Conservation (phyloP, 1,284 basidiomycete genomes). For the Papiliotrema terrestris region DNA sequence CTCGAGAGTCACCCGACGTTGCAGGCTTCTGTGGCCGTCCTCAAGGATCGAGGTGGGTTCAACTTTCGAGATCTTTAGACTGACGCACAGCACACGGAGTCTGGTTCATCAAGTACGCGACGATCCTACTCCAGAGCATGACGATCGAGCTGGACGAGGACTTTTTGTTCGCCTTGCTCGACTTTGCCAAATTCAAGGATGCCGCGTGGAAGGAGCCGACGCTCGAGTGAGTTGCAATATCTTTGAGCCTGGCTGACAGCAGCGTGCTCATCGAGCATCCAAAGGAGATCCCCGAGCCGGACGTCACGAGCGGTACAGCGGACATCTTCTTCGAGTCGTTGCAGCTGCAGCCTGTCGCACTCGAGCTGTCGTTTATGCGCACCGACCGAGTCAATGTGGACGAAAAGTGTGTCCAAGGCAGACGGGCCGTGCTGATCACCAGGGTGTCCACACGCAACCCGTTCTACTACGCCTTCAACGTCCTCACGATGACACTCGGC, state of each 20-base stretch:
- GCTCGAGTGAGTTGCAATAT: conserved; percentile 61
- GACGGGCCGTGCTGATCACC: conserved; percentile 7
- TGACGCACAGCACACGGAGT: conserved; percentile 78
- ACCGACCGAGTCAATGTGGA: conserved; percentile 90
- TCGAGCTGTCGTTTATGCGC: conserved; percentile 95
- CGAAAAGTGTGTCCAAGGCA: conserved; percentile 66
- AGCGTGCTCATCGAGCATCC: conserved; percentile 76
- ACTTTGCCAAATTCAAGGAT: conserved; percentile 88
- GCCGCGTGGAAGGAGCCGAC: conserved; percentile 75
- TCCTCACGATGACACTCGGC: conserved; percentile 93
- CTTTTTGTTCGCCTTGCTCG: conserved; percentile 86
- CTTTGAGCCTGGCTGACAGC: neutral
- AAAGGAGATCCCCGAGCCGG: conserved; percentile 75
- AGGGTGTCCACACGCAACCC: conserved; percentile 76
- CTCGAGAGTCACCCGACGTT: conserved; percentile 86
- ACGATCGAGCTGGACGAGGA: conserved; percentile 97
- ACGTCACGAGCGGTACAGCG: conserved; percentile 60
- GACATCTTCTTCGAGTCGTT: conserved; percentile 95
- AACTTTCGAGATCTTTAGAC: neutral
- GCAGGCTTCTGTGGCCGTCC: conserved; percentile 79
- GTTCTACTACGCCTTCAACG: conserved; percentile 88
- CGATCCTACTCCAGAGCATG: conserved; percentile 87
- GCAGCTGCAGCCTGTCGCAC: conserved; percentile 91
- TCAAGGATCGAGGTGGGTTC: conserved; percentile 82
- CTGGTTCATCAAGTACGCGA: conserved; percentile 94